phyloP scores from a whole-genome alignment of 2,329 filamentous ascomycete genomes.

The Aspergillus arachidicola region DNA sequence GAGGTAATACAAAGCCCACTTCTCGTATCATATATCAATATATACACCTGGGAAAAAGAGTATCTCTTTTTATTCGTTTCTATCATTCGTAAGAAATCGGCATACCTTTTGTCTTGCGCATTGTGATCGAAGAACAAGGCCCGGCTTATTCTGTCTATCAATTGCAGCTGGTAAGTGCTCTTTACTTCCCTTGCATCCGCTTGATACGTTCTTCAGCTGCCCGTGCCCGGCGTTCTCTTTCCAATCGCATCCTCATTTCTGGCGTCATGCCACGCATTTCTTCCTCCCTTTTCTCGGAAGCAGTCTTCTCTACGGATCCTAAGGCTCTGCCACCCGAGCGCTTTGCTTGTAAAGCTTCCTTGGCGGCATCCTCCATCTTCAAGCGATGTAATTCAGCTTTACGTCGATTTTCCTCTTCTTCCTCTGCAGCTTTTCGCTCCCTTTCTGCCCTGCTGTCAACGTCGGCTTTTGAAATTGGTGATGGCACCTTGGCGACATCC shows the following conservation, averaged over 20 bases:
- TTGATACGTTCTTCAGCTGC: conserved; percentile 87
- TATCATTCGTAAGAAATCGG: conserved; percentile 6
- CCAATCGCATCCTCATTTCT: conserved; percentile 81
- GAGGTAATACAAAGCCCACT: neutral
- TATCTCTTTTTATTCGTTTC: neutral
- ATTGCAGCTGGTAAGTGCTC: neutral
- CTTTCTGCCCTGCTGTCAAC: conserved; percentile 68
- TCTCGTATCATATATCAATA: neutral
- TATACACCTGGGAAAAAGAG: neutral
- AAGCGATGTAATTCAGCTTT: conserved; percentile 75
- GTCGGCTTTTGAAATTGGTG: conserved; percentile 70
- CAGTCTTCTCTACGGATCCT: conserved; percentile 68
- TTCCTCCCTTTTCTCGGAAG: conserved; percentile 79
- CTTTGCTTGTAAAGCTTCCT: conserved; percentile 48
- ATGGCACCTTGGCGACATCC: conserved; percentile 73
- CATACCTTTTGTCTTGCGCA: neutral
- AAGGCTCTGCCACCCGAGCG: conserved; percentile 58
- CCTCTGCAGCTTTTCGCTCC: conserved; percentile 70
- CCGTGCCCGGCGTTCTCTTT: conserved; percentile 84
- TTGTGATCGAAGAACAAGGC: neutral
- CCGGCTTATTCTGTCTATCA: neutral
- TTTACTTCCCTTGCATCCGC: conserved; percentile 56
- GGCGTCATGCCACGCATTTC: conserved; percentile 82
- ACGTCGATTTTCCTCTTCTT: conserved; percentile 70
- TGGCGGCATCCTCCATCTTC: conserved; percentile 60